These are phyloP conservation scores for Globisporangium camurandrum DNA, from an alignment of 352 stramenopile species.

Conservation along the genomic window DNA sequence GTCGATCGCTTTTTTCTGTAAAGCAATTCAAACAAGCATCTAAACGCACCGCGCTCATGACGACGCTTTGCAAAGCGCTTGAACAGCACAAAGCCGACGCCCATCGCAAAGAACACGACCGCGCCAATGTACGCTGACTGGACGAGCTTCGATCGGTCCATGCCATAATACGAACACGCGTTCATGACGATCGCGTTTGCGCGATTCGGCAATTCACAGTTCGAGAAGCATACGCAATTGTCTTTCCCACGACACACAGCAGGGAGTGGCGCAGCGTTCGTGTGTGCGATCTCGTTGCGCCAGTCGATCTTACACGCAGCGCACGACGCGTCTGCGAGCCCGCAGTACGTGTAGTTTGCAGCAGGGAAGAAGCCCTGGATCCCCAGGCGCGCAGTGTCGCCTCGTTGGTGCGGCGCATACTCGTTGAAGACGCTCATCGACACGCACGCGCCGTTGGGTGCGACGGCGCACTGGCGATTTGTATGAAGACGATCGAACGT, in stretches of 20 bases:
- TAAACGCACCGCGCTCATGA: neutral
- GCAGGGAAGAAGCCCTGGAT: constrained; percentile 11
- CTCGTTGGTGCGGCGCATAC: constrained; percentile 1
- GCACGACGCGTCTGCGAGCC: constrained; percentile 4
- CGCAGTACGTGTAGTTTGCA: constrained; percentile 14
- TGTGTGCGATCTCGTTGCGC: constrained; percentile 7
- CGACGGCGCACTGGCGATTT: constrained; percentile 9
- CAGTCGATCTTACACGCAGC: constrained; percentile 6
- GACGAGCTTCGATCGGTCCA: constrained; percentile 5
- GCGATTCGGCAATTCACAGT: constrained; percentile 10
- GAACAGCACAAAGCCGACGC: constrained; percentile 1
- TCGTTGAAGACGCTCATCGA: constrained; percentile 3
- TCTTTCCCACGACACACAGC: constrained; percentile 2
- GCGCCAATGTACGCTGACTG: constrained; percentile 4
- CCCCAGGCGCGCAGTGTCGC: neutral
- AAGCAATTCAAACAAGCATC: neutral
- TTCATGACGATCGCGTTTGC: constrained; percentile 8
- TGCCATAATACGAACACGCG: constrained; percentile 2
- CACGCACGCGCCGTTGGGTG: constrained; percentile 13
- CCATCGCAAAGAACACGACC: constrained; percentile 1
- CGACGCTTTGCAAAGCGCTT: constrained; percentile 2
- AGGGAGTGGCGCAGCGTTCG: neutral
- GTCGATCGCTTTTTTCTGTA: neutral
- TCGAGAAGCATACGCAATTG: constrained; percentile 12
- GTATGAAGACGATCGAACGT: neutral